Conservation (phyloP, 495 filamentous ascomycete species). For the Talaromyces proteolyticus region DNA sequence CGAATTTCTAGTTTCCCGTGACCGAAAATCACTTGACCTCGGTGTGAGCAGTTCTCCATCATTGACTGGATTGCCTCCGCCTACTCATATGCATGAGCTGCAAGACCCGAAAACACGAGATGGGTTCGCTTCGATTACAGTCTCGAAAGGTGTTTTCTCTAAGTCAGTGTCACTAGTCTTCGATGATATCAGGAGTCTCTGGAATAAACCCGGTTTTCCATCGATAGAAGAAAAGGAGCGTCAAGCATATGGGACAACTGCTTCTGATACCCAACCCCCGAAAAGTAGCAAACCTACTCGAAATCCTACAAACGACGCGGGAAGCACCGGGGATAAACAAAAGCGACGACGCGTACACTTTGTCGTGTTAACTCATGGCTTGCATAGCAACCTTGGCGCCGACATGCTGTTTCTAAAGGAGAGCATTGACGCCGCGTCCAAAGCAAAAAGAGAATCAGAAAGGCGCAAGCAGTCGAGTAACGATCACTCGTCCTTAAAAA, state of each 20-base stretch:
- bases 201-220: slow-evolving; percentile 84
- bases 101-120: slow-evolving; percentile 38
- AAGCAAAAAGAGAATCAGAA: slow-evolving; percentile 54
- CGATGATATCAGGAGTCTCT: slow-evolving; percentile 83
- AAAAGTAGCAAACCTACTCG: not conserved
- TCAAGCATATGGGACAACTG: not conserved
- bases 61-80: slow-evolving; percentile 37
- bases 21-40: slow-evolving; percentile 72
- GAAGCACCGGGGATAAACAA: slow-evolving; percentile 7
- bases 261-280: too few species aligned
- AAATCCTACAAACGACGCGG: not conserved
- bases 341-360: slow-evolving; percentile 72
- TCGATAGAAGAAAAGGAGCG: slow-evolving; percentile 46
- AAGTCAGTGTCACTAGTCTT: slow-evolving; percentile 68
- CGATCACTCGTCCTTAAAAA: slow-evolving; percentile 2
- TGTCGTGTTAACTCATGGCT: slow-evolving; percentile 86
- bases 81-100: slow-evolving; percentile 71
- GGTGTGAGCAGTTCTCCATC: slow-evolving; percentile 42
- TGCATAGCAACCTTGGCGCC: slow-evolving; percentile 94
- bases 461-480: slow-evolving; percentile 20
- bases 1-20: slow-evolving; percentile 78
- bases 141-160: slow-evolving; percentile 72
- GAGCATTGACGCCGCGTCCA: slow-evolving; percentile 78
- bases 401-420: slow-evolving; percentile 98
- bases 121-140: slow-evolving; percentile 39